phyloP scores from a whole-genome alignment of 2,329 filamentous ascomycete genomes.

The Xylariaceae sp. region DNA sequence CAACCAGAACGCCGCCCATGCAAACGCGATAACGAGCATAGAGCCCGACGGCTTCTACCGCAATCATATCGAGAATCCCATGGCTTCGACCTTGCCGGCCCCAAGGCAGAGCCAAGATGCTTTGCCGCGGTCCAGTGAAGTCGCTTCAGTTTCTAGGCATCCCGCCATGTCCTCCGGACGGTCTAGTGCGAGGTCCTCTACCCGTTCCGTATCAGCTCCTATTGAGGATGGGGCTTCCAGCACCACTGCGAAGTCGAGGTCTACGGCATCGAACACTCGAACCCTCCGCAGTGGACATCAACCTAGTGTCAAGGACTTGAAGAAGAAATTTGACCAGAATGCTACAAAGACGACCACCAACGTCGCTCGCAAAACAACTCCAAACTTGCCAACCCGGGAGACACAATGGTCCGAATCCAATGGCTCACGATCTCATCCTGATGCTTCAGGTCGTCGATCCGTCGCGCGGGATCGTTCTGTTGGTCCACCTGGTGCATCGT shows the following conservation, averaged over 20 bases:
- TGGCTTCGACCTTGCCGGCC: constrained; percentile 37
- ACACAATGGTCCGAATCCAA: constrained; percentile 23
- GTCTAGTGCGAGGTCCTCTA: constrained; percentile 37
- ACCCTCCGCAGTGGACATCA: constrained; percentile 37
- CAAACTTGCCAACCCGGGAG: constrained; percentile 11
- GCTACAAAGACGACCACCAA: constrained; percentile 28
- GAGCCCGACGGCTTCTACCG: constrained; percentile 47
- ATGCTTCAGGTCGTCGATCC: constrained; percentile 38
- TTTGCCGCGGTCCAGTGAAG: constrained; percentile 45
- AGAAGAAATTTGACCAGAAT: constrained; percentile 70
- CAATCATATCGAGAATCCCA: constrained; percentile 40
- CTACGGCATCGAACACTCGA: constrained; percentile 25
- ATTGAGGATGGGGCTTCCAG: constrained; percentile 40
- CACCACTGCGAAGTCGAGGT: constrained; percentile 29
- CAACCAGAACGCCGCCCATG: constrained; percentile 36
- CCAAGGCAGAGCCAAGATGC: constrained; percentile 39
- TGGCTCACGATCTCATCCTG: constrained; percentile 39
- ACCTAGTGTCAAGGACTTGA: constrained; percentile 74
- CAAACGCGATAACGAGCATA: constrained; percentile 32
- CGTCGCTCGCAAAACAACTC: constrained; percentile 32
- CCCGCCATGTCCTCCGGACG: constrained; percentile 38
- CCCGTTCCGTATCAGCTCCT: constrained; percentile 53
- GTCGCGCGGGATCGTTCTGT: constrained; percentile 31
- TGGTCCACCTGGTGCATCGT: constrained; percentile 24
- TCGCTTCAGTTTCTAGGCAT: constrained; percentile 45